Evolutionary conservation across 2,329 filamentous ascomycete species (phyloP), one percentile per base, ranked within the genome.

Genomic region (Cladosporium sp.): DNA sequence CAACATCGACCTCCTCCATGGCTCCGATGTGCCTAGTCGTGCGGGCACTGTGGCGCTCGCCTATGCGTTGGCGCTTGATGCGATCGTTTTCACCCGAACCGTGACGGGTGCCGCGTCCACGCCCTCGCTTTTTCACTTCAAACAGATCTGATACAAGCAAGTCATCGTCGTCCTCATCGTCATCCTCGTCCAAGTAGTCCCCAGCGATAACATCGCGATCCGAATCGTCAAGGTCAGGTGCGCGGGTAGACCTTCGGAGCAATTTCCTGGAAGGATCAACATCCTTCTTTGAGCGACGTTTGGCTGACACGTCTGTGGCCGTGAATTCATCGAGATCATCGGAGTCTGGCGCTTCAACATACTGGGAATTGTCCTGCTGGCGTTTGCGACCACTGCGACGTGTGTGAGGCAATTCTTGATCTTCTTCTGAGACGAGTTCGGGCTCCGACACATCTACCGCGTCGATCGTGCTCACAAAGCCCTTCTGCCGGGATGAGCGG

Each of bases 1-100:
- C 78, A 51, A 81, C 69, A 18, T 67, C 69, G 1, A 76, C 72
- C 54, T 85, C 83, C 49, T 73, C 64, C 74, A 77, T 77, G 50
- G 68, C 72, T 30, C 69, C 67, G 20, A 63, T 65, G 36, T 74
- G 65, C n/a, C 73, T 66, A 4, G 71, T 76, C 2, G 71, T 58
- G 13, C 74, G 68, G 32, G 68, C 71, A 15, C 73, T 76, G 35
- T 73, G 71, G 12, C 74, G 66, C 33, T 67, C 62, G 11, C 57
- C 57, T 13, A 55, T 48, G 50, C 56, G 53, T 50, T 54, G 39
- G 12, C 50, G 50, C 35, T 60, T 55, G 33, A 50, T 35, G 25
- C 46, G 56, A 18, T 59, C 53, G 13, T n/a, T 15, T n/a, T 15
- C 32, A 22, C 18, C 35, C 11, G 30, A 20, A 43, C 25, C 38